phyloP scores from a whole-genome alignment of 768 basidiomycete genomes.

The Agrocybe chaxingu region DNA sequence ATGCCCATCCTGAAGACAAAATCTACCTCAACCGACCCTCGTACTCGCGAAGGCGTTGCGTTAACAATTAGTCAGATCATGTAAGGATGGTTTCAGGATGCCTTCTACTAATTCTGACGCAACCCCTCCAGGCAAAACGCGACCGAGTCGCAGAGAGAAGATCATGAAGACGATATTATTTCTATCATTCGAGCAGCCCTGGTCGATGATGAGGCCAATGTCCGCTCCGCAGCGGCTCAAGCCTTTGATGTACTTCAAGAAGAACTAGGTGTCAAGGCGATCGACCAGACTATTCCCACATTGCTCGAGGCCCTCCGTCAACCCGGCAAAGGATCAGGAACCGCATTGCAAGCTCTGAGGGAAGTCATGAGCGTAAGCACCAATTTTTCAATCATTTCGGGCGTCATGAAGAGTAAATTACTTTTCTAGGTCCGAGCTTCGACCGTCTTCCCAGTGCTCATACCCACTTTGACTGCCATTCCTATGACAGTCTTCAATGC shows the following conservation, averaged over 20 bases:
- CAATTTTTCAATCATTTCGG: not conserved
- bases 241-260: conserved; percentile 93
- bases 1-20: conserved; percentile 73
- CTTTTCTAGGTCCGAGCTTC: conserved; percentile 76
- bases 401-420: not conserved
- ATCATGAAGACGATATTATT: conserved; percentile 86
- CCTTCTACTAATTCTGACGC: not conserved
- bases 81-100: conserved; percentile 38
- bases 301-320: conserved; percentile 89
- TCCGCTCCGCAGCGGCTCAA: conserved; percentile 85
- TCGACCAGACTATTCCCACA: conserved; percentile 96
- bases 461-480: conserved; percentile 85
- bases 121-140: conserved; percentile 64
- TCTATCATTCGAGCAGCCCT: conserved; percentile 78
- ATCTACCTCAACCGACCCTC: conserved; percentile 57
- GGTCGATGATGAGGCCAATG: conserved; percentile 83
- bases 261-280: conserved; percentile 83
- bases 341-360: conserved; percentile 86
- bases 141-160: conserved; percentile 79
- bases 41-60: conserved; percentile 82
- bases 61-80: conserved; percentile 85
- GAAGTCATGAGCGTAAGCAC: conserved; percentile 88
- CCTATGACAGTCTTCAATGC: conserved; percentile 97
- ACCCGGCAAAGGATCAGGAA: conserved; percentile 92
- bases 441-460: conserved; percentile 95